Base-by-base conservation (phyloP, 805 yeast genomes). In the Yamadazyma tumulicola region DNA sequence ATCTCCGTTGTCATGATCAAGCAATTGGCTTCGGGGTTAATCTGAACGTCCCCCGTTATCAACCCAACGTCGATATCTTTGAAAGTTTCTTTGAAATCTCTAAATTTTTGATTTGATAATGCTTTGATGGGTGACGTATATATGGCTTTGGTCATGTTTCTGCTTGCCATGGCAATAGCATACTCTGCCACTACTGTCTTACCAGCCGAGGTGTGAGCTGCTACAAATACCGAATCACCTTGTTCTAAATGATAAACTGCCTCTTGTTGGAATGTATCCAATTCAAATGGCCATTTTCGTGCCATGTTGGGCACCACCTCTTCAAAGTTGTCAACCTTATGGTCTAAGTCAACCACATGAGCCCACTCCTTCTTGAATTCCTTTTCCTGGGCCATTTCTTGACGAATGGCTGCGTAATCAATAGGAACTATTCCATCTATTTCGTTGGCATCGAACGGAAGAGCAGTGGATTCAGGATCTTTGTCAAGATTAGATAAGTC, bases 151-250 rank as follows among this genome's bases (percentile, higher is more conserved):
- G 97, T 91, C 96, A 89, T 89, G 55, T 93, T 91, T 54, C 95
- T 71, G 41, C 81, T 76, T 1, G 97, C 94, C 95, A 91, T 82
- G 3, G 97, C 96, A 57, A 91, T 93, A 3, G 97, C 97, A 55
- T 91, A 91, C 55, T 91, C 98, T 0, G 98, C 98, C 17, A 93
- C 96, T 3, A 91, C 98, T 0, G 98, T 91, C 54, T 91, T 91
- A 61, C 98, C 98, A 0, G 98, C 98, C 3, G 97, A 91, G 0
- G 98, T 91, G 58, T 91, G 98, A 0, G 99, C 99, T 3, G 97
- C 97, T 3, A 93, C 96, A 61, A 93, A 93, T 3, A 93, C 99
- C 6, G 97, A 91, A 53, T 93, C 98, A 24, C 97, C 97, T 58
- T 88, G 96, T 53, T 93, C 99, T 41, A 93, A 67, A 59, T 89